Percentiles rank a stretch among this genome's conserved stretches.
phyloP scores from a whole-genome alignment of 139 green algal species.

The Coelastrella sp. region DNA sequence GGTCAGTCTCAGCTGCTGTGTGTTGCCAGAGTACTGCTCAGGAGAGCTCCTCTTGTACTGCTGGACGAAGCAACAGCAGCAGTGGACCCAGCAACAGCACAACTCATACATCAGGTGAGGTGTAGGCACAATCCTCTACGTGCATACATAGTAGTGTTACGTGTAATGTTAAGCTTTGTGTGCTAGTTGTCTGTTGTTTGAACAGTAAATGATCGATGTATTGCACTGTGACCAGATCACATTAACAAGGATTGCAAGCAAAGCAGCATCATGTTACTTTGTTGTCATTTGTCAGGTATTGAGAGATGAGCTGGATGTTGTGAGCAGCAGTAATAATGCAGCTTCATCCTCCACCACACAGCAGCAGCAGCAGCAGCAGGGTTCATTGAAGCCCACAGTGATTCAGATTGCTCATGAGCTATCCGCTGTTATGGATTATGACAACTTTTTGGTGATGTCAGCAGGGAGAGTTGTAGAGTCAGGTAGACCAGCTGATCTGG shows the following conservation, averaged over 20 bases:
- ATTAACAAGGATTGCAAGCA: too few relatives aligned
- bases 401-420: slow-evolving; percentile 82
- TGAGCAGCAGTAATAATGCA: slow-evolving; percentile 42
- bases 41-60: too few relatives aligned
- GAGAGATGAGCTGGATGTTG: not conserved
- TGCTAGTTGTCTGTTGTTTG: not conserved
- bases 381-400: slow-evolving; percentile 52
- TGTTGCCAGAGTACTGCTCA: too few relatives aligned
- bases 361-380: not conserved
- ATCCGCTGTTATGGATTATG: slow-evolving; percentile 59
- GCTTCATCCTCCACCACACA: slow-evolving; percentile 31
- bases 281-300: not conserved
- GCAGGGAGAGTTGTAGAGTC: slow-evolving; percentile 68
- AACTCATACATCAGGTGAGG: slow-evolving; percentile 64
- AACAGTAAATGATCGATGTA: too few relatives aligned
- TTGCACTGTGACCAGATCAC: too few relatives aligned
- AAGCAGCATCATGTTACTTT: not conserved
- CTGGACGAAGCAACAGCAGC: slow-evolving; percentile 72
- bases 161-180: not conserved
- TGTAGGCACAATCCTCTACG: not conserved
- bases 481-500: slow-evolving; percentile 58
- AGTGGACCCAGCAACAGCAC: slow-evolving; percentile 71
- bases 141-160: not conserved
- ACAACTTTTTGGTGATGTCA: slow-evolving; percentile 75
- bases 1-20: too few relatives aligned